Conservation (phyloP, 805 yeast species). For the Wickerhamiella cacticola region DNA sequence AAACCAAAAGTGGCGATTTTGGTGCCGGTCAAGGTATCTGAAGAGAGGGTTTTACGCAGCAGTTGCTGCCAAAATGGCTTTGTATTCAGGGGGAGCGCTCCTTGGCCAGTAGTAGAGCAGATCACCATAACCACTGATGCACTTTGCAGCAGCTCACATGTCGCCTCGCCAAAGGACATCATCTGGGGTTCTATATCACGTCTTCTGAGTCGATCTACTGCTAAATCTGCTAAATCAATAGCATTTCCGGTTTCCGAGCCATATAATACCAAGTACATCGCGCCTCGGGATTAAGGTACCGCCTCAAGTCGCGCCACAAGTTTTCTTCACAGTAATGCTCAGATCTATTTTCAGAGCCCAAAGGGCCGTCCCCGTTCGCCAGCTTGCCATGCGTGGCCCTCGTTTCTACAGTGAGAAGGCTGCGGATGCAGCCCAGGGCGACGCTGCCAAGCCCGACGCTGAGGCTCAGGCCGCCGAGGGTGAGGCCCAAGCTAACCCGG, state of each 20-base stretch:
- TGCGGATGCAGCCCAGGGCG: constrained; percentile 12
- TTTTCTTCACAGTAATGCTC: constrained; percentile 2
- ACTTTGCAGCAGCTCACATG: constrained; percentile 31
- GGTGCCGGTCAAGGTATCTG: constrained; percentile 47
- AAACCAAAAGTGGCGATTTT: constrained; percentile 69
- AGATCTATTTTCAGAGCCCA: constrained; percentile 6
- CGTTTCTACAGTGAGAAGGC: constrained; percentile 16
- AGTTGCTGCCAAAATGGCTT: constrained; percentile 63
- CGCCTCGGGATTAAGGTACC: not conserved
- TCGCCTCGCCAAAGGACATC: constrained; percentile 42
- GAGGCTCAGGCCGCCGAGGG: constrained; percentile 12
- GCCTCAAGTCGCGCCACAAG: constrained; percentile 3
- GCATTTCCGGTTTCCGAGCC: constrained; percentile 93
- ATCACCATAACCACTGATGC: constrained; percentile 41
- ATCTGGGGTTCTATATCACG: constrained; percentile 39
- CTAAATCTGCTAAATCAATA: constrained; percentile 63
- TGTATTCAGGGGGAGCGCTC: constrained; percentile 75
- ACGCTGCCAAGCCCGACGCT: constrained; percentile 18
- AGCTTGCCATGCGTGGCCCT: not conserved
- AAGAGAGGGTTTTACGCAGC: constrained; percentile 52
- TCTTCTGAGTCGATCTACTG: constrained; percentile 46
- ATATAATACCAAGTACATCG: constrained; percentile 39
- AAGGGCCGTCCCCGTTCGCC: constrained; percentile 7
- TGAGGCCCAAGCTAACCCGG: constrained; percentile 14
- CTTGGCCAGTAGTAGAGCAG: constrained; percentile 92